Evolutionary conservation across 768 basidiomycete species (phyloP).

Genomic region (Kwoniella shandongensis): DNA sequence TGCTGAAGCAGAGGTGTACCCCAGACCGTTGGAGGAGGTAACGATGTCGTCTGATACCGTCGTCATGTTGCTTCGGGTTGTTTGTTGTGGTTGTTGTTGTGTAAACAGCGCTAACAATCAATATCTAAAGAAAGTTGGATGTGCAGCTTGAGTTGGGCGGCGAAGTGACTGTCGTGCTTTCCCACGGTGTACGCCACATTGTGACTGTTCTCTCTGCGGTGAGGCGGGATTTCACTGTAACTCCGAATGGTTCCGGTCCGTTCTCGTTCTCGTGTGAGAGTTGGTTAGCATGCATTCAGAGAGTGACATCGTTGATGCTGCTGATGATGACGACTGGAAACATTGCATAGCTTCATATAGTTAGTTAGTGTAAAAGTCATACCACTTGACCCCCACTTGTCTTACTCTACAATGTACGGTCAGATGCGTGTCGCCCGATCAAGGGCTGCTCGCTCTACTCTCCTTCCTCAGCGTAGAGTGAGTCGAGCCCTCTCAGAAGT

Average conservation of each 20-base stretch:
- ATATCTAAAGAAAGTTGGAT: not conserved
- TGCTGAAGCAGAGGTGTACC: conserved; percentile 16
- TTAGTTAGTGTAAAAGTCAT: too few species aligned
- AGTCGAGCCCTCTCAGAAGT: too few species aligned
- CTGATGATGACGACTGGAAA: too few species aligned
- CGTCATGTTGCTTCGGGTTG: not conserved
- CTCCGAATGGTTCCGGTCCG: not conserved
- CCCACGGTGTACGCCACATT: conserved; percentile 5
- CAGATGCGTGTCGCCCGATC: conserved; percentile 25
- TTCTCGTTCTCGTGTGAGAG: too few species aligned
- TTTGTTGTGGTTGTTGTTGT: too few species aligned
- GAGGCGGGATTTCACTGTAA: not conserved
- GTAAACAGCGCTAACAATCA: not conserved
- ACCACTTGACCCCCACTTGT: too few species aligned
- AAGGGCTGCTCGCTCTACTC: conserved; percentile 20
- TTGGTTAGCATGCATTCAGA: too few species aligned
- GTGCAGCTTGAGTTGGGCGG: too few species aligned
- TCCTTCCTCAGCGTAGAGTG: conserved; percentile 30
- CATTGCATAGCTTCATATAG: too few species aligned
- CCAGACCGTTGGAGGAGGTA: conserved; percentile 19
- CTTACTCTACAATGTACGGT: too few species aligned
- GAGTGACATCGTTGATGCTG: too few species aligned
- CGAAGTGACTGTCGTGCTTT: not conserved
- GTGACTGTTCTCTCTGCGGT: too few species aligned
- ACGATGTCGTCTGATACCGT: conserved; percentile 10